Evolutionary conservation across 2,329 filamentous ascomycete genomes (phyloP).

Genomic region (Apiospora aurea): DNA sequence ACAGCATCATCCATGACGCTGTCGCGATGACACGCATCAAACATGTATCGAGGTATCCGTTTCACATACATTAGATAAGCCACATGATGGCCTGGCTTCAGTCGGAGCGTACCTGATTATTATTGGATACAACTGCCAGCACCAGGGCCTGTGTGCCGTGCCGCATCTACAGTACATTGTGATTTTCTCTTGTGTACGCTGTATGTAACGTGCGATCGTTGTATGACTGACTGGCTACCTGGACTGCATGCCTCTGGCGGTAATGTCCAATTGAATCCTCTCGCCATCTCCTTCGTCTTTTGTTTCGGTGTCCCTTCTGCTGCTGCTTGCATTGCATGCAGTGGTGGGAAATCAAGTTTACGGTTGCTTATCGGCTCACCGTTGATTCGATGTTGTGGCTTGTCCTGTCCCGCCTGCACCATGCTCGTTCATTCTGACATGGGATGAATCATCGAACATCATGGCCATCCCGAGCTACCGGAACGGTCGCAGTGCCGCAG

Average conservation of each 20-base stretch:
- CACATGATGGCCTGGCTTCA: not conserved
- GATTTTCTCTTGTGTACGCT: not conserved
- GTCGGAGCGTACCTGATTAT: not conserved
- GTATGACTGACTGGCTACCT: not conserved
- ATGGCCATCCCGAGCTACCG: not conserved
- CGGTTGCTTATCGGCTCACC: conserved; percentile 10
- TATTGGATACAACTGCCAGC: not conserved
- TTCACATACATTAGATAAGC: conserved; percentile 20
- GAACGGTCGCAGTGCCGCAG: not conserved
- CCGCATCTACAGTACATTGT: not conserved
- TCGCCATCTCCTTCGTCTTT: not conserved
- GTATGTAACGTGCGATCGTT: conserved; percentile 5
- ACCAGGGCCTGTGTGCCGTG: conserved; percentile 5
- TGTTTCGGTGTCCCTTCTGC: not conserved
- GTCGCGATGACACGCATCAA: conserved; percentile 19
- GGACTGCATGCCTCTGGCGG: not conserved
- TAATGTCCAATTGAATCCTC: not conserved
- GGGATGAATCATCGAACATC: conserved; percentile 15
- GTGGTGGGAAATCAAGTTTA: not conserved
- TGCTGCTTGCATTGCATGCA: not conserved
- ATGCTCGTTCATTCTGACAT: not conserved
- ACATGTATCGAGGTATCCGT: conserved; percentile 1
- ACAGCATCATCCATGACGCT: conserved; percentile 17
- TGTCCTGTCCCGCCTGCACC: not conserved
- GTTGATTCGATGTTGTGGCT: conserved; percentile 16